Evolutionary conservation across 192 early-diverging fungal genomes (phyloP).

Genomic region (Backusella westeae): DNA sequence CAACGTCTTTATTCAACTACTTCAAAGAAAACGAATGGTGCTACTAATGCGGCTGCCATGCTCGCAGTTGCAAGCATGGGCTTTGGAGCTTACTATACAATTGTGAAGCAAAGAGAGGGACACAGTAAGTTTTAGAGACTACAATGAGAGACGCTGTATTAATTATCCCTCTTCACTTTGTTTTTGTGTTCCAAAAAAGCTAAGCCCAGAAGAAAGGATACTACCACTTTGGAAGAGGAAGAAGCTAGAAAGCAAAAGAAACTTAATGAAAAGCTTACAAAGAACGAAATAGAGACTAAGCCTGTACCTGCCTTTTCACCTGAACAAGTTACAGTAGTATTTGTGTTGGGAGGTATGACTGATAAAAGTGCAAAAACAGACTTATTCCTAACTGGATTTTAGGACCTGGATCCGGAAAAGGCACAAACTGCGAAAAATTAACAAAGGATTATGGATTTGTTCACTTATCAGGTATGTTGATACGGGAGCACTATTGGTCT

Average conservation of each 20-base stretch:
- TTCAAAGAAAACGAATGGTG: slow-evolving; percentile 6
- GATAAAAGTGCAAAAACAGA: neutral
- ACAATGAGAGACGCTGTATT: neutral
- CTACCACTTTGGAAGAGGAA: slow-evolving; percentile 4
- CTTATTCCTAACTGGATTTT: neutral
- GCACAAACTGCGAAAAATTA: slow-evolving; percentile 91
- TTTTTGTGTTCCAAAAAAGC: slow-evolving; percentile 2
- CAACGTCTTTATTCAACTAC: slow-evolving; percentile 1
- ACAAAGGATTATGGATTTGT: slow-evolving; percentile 93
- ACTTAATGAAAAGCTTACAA: neutral
- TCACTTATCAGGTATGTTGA: slow-evolving; percentile 79
- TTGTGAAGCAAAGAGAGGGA: slow-evolving; percentile 36
- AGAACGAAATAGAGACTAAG: neutral
- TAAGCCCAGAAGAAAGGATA: slow-evolving; percentile 24
- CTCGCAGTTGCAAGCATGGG: slow-evolving; percentile 39
- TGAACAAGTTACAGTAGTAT: slow-evolving; percentile 36
- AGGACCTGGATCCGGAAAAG: slow-evolving; percentile 86
- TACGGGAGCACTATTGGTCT: neutral
- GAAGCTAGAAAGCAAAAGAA: neutral
- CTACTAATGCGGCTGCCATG: slow-evolving; percentile 33
- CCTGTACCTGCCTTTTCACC: slow-evolving; percentile 27
- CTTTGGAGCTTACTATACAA: slow-evolving; percentile 38
- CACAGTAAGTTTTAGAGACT: slow-evolving; percentile 18
- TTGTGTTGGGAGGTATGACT: slow-evolving; percentile 28
- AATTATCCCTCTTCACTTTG: neutral